Conservation (phyloP, 306 rosid genomes). For the Fragaria vesca region DNA sequence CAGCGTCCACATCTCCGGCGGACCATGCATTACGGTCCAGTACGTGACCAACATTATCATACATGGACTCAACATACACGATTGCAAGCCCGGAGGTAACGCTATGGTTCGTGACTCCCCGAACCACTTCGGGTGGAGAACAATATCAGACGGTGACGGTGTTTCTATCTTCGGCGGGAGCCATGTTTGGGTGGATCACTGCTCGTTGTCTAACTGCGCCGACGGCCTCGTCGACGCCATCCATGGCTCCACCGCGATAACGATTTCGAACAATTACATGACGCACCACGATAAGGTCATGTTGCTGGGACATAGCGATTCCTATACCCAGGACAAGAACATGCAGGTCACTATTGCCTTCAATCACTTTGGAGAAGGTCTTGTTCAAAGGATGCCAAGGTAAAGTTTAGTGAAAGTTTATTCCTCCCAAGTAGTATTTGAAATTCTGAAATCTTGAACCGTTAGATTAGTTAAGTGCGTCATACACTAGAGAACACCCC, state of each 20-base stretch:
- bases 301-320: conserved; percentile 87
- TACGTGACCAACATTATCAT: conserved; percentile 80
- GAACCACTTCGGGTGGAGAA: conserved; percentile 79
- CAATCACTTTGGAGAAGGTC: conserved; percentile 96
- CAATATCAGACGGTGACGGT: conserved; percentile 90
- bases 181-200: conserved; percentile 93
- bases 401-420: conserved; percentile 21
- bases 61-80: conserved; percentile 79
- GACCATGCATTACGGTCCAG: conserved; percentile 93
- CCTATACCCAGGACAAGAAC: conserved; percentile 77
- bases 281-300: conserved; percentile 96
- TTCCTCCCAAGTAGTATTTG: background rate
- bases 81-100: conserved; percentile 89
- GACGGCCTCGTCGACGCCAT: conserved; percentile 92
- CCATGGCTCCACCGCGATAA: conserved; percentile 78
- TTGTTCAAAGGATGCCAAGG: conserved; percentile 98
- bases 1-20: conserved; percentile 90
- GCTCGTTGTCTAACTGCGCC: conserved; percentile 75
- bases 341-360: conserved; percentile 97
- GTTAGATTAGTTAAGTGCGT: background rate
- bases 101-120: conserved; percentile 86
- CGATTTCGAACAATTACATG: conserved; percentile 93
- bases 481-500: background rate
- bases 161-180: conserved; percentile 94
- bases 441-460: background rate